Conservation (phyloP, 768 basidiomycete species). For the Russula compacta region DNA sequence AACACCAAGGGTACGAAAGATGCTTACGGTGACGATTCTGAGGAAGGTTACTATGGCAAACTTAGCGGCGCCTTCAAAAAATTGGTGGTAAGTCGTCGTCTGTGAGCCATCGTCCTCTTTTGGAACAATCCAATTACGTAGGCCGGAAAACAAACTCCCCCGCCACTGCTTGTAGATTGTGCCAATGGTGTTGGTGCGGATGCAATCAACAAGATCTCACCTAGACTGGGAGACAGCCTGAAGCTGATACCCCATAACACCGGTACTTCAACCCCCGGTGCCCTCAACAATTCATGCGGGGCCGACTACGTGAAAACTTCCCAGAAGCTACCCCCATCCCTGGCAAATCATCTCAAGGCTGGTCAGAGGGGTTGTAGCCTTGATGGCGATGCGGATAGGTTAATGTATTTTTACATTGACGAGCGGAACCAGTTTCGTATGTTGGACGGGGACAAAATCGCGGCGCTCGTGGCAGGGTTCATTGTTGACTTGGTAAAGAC, state of each 20-base stretch:
- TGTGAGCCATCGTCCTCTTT: background rate
- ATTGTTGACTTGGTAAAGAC: constrained; percentile 83
- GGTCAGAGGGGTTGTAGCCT: constrained; percentile 85
- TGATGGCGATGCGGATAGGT: constrained; percentile 94
- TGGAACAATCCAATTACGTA: constrained; percentile 24
- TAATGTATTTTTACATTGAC: constrained; percentile 93
- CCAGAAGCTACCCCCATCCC: constrained; percentile 76
- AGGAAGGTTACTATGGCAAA: constrained; percentile 78
- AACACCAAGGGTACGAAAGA: constrained; percentile 79
- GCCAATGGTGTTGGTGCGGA: constrained; percentile 95
- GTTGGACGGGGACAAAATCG: constrained; percentile 98
- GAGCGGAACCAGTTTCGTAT: constrained; percentile 71
- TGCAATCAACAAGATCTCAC: constrained; percentile 52
- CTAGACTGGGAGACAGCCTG: constrained; percentile 51
- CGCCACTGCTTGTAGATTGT: constrained; percentile 80
- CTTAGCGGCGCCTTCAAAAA: constrained; percentile 76
- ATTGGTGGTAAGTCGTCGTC: constrained; percentile 57
- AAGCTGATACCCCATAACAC: constrained; percentile 64
- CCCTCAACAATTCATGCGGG: constrained; percentile 81
- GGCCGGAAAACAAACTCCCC: constrained; percentile 48
- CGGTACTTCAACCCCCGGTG: constrained; percentile 50
- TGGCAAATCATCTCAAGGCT: constrained; percentile 50
- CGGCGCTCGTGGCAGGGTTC: constrained; percentile 86
- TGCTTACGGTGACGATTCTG: constrained; percentile 70
- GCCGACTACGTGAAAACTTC: constrained; percentile 96